A percentile compares a stretch with the other conserved stretches of the same genome.
Conservation (phyloP, 2,329 filamentous ascomycete genomes). For the Verticillium klebahnii region DNA sequence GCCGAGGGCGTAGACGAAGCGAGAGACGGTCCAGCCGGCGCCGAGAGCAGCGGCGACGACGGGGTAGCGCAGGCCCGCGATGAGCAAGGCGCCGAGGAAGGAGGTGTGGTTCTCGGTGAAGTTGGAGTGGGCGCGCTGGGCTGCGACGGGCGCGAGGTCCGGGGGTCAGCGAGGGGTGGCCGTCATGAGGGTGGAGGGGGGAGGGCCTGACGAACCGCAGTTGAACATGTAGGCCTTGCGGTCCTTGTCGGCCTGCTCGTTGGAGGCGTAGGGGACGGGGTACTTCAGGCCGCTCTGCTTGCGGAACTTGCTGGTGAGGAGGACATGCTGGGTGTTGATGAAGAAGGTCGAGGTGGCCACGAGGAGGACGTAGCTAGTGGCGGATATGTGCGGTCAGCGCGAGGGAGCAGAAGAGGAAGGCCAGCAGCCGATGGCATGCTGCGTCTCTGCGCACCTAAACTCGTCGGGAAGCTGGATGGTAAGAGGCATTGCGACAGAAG, state of each 20-base stretch:
- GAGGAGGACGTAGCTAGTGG: slow-evolving; percentile 55
- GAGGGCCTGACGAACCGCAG: slow-evolving; percentile 41
- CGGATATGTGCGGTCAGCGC: background rate
- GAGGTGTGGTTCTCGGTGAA: slow-evolving; percentile 57
- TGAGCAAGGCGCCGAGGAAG: slow-evolving; percentile 46
- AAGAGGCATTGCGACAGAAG: slow-evolving; percentile 33
- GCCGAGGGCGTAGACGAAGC: slow-evolving; percentile 50
- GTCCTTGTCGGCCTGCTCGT: slow-evolving; percentile 50
- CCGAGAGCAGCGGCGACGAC: slow-evolving; percentile 43
- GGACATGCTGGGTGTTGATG: slow-evolving; percentile 48
- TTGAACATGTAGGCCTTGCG: slow-evolving; percentile 55
- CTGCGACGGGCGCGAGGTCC: slow-evolving; percentile 19
- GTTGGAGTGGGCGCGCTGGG: slow-evolving; percentile 59
- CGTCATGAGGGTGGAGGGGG: background rate
- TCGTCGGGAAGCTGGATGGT: slow-evolving; percentile 40
- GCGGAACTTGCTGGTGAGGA: slow-evolving; percentile 44
- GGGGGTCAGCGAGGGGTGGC: background rate
- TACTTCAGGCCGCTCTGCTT: slow-evolving; percentile 50
- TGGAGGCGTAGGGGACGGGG: slow-evolving; percentile 51
- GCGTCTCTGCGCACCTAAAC: slow-evolving; percentile 39
- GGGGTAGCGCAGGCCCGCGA: slow-evolving; percentile 54
- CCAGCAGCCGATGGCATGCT: background rate
- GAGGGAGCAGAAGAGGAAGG: background rate
- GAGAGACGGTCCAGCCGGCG: slow-evolving; percentile 44
- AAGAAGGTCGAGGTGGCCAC: slow-evolving; percentile 53